phyloP scores from a whole-genome alignment of 2,329 filamentous ascomycete genomes.

The Aspergillus novoparasiticus region DNA sequence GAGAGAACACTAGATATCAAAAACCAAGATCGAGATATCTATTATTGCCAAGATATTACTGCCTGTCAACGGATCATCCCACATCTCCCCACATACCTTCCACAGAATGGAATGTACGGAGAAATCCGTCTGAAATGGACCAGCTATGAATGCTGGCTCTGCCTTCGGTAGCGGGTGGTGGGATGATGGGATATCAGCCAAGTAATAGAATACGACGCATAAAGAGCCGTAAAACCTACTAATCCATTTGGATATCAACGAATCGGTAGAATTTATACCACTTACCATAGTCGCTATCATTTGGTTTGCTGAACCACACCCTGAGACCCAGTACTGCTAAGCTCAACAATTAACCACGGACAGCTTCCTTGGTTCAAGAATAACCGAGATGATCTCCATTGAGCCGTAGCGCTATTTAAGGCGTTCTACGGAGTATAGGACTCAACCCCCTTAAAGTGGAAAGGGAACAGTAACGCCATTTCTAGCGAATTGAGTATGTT shows the following conservation, averaged over 20 bases:
- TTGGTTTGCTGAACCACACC: not conserved
- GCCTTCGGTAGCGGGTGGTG: not conserved
- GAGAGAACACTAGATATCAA: not conserved
- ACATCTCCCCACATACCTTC: not conserved
- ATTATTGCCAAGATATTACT: not conserved
- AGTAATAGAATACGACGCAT: not conserved
- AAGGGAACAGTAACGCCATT: not conserved
- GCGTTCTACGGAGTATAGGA: not conserved
- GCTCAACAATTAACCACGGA: not conserved
- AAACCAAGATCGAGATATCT: not conserved
- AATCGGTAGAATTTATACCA: not conserved
- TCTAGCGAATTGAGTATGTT: not conserved
- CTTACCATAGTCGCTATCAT: not conserved
- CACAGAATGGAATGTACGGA: not conserved
- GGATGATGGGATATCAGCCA: not conserved
- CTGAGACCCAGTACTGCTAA: not conserved
- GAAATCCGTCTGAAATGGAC: not conserved
- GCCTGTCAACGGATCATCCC: not conserved
- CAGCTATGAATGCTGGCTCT: not conserved
- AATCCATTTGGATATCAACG: not conserved
- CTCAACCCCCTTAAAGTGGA: not conserved
- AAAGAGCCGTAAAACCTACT: not conserved
- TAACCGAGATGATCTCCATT: not conserved
- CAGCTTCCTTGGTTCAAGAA: not conserved
- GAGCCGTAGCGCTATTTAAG: not conserved